Evolutionary conservation across 306 rosid species (phyloP).

Genomic region (Cyamopsis tetragonoloba): DNA sequence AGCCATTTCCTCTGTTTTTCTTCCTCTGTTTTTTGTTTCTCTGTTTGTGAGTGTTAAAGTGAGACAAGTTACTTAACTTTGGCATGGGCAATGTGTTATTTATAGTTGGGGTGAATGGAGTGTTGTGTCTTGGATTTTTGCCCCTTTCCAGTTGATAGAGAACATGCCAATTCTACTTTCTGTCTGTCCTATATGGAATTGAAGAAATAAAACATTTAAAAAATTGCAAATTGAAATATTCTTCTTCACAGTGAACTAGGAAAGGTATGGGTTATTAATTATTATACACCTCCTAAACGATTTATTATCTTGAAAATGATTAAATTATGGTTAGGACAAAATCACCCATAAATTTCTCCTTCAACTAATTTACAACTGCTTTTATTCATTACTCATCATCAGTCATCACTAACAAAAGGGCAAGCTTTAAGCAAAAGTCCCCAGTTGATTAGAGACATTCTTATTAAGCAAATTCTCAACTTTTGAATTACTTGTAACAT

Average conservation of each 20-base stretch:
- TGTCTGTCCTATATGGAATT: constrained; percentile 38
- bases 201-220: not conserved
- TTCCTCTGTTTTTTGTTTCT: constrained; percentile 2
- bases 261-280: not conserved
- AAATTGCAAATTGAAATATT: not conserved
- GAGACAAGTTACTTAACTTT: constrained; percentile 15
- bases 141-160: constrained; percentile 22
- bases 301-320: not conserved
- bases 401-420: not conserved
- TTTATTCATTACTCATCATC: too few relatives aligned
- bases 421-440: too few relatives aligned
- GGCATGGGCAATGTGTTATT: constrained; percentile 47
- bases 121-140: constrained; percentile 8
- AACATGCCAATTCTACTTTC: constrained; percentile 13
- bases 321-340: too few relatives aligned
- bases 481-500: too few relatives aligned
- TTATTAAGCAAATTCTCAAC: too few relatives aligned
- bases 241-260: not conserved
- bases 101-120: constrained; percentile 47
- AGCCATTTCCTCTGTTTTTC: constrained; percentile 43
- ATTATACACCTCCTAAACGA: too few relatives aligned
- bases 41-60: constrained; percentile 27
- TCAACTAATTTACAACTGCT: too few relatives aligned
- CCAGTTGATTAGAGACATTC: too few relatives aligned
- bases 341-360: too few relatives aligned